Percentiles rank a stretch among this genome's conserved stretches.
phyloP scores from a whole-genome alignment of 176 grass and related monocot genomes.

The Oryza meyeriana region DNA sequence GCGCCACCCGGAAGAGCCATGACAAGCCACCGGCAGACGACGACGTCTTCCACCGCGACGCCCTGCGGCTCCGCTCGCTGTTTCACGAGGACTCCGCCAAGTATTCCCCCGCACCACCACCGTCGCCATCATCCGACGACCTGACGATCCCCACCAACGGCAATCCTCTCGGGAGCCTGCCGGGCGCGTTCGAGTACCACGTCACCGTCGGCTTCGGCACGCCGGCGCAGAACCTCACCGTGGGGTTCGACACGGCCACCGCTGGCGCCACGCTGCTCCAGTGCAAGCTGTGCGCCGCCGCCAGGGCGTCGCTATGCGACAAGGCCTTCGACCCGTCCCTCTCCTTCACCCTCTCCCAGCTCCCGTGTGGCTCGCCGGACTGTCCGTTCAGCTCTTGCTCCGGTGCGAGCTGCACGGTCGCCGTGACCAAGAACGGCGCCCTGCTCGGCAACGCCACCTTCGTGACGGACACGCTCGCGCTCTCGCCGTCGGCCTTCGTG shows the following conservation, averaged over 20 bases:
- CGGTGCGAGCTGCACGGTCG: neutral
- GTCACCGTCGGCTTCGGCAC: slow-evolving; percentile 4
- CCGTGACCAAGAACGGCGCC: neutral
- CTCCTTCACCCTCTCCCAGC: neutral
- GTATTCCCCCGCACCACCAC: too few relatives aligned
- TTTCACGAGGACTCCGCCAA: neutral
- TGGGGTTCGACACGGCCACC: slow-evolving; percentile 14
- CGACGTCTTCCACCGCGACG: slow-evolving; percentile 26
- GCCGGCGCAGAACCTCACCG: neutral
- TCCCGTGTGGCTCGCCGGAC: slow-evolving; percentile 20
- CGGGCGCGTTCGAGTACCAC: slow-evolving; percentile 14
- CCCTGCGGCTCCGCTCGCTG: neutral
- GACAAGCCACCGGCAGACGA: neutral
- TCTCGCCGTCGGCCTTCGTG: neutral
- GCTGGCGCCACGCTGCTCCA: neutral
- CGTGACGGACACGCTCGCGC: slow-evolving; percentile 10
- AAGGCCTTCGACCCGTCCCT: neutral
- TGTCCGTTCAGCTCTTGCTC: slow-evolving; percentile 4
- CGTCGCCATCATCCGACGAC: neutral
- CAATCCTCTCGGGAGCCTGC: neutral
- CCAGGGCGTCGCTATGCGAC: neutral
- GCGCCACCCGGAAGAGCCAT: neutral
- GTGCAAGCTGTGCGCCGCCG: slow-evolving; percentile 13
- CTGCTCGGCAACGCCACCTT: neutral
- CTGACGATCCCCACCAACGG: neutral